These are phyloP conservation scores for Torulaspora pretoriensis DNA, from an alignment of 1,139 yeast species.

Conservation along the genomic window DNA sequence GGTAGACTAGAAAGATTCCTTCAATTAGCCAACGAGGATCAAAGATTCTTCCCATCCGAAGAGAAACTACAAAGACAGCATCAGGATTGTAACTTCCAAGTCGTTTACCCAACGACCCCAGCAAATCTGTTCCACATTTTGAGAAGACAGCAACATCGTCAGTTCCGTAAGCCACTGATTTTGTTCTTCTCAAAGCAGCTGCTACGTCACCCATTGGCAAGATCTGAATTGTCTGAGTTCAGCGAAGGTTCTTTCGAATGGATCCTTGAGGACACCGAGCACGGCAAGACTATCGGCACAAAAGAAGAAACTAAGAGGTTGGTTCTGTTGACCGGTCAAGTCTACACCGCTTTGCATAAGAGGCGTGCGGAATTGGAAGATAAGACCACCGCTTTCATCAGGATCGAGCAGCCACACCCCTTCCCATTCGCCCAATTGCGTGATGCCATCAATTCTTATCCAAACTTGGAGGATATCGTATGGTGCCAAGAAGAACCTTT, in stretches of 20 bases:
- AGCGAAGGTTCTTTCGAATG: slow-evolving; percentile 91
- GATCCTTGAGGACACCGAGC: slow-evolving; percentile 88
- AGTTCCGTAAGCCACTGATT: slow-evolving; percentile 93
- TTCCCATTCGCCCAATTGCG: slow-evolving; percentile 96
- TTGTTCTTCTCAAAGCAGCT: slow-evolving; percentile 89
- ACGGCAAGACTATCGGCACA: slow-evolving; percentile 67
- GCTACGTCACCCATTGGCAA: slow-evolving; percentile 96
- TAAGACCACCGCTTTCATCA: slow-evolving; percentile 81
- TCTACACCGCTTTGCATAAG: slow-evolving; percentile 85
- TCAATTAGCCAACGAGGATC: slow-evolving; percentile 94
- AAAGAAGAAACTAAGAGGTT: slow-evolving; percentile 87
- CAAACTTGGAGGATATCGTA: slow-evolving; percentile 80
- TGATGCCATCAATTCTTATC: slow-evolving; percentile 75
- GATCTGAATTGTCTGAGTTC: slow-evolving; percentile 78
- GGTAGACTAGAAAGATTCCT: slow-evolving; percentile 97
- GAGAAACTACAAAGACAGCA: slow-evolving; percentile 94
- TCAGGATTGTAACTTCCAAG: slow-evolving; percentile 97
- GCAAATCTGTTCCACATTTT: slow-evolving; percentile 93
- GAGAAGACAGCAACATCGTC: slow-evolving; percentile 99
- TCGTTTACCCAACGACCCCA: slow-evolving; percentile 98
- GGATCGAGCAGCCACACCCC: slow-evolving; percentile 94
- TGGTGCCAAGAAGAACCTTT: slow-evolving; percentile 99
- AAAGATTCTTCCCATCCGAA: slow-evolving; percentile 83
- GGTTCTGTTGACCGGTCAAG: slow-evolving; percentile 88
- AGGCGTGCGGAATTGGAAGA: slow-evolving; percentile 73